phyloP scores from a whole-genome alignment of 2,329 filamentous ascomycete genomes.

The Diaporthe velutina region DNA sequence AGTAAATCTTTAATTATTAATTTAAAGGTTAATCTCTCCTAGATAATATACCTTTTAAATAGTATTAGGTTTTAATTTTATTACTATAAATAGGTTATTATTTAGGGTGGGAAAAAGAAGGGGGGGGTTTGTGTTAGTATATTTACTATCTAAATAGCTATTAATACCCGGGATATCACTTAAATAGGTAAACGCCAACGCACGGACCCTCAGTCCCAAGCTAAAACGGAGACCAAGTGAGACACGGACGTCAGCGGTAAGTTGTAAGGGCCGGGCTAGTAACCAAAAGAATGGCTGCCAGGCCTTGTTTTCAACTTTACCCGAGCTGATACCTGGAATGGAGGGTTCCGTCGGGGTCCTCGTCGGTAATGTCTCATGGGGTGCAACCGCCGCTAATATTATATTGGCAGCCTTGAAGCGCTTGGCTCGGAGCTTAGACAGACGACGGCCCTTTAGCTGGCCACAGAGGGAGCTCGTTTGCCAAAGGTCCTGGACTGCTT shows the following conservation, averaged over 20 bases:
- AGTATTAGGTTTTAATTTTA: too few species aligned
- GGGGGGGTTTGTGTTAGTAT: too few species aligned
- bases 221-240: background rate
- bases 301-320: background rate
- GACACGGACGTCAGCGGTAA: background rate
- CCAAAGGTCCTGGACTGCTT: background rate
- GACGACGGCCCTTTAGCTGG: constrained; percentile 15
- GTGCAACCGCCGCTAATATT: constrained; percentile 1
- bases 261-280: background rate
- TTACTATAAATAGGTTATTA: too few species aligned
- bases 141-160: too few species aligned
- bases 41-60: too few species aligned
- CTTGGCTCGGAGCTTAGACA: constrained; percentile 12
- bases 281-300: background rate
- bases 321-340: background rate
- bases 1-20: too few species aligned
- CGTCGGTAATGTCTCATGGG: constrained; percentile 6
- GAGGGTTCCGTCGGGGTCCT: background rate
- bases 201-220: too few species aligned
- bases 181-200: too few species aligned
- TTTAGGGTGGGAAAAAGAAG: too few species aligned
- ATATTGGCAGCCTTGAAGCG: constrained; percentile 17
- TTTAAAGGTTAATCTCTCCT: too few species aligned
- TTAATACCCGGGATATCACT: too few species aligned
- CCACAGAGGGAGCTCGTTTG: background rate